Conservation (phyloP, 495 filamentous ascomycete species). For the Patellaria atrata region DNA sequence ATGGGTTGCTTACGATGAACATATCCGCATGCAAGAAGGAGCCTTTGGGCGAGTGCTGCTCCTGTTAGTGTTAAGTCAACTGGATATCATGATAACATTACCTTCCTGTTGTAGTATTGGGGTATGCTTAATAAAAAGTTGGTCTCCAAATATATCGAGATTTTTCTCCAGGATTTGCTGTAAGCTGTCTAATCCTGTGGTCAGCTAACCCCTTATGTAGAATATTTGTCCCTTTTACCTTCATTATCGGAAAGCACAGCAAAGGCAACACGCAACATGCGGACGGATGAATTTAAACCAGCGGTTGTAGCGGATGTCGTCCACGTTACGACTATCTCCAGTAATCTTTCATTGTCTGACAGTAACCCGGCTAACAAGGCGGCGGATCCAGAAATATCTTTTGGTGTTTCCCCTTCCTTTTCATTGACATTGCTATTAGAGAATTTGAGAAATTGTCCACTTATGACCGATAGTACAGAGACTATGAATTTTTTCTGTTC, state of each 20-base stretch:
- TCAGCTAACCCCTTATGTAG: no score
- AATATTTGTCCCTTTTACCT: no score
- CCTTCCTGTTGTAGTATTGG: slow-evolving; percentile 78
- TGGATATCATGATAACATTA: slow-evolving; percentile 22
- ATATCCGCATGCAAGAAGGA: slow-evolving; percentile 67
- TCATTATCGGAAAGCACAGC: slow-evolving; percentile 40
- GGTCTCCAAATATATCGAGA: slow-evolving; percentile 65
- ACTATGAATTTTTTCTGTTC: slow-evolving; percentile 21
- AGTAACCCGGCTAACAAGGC: slow-evolving; percentile 31
- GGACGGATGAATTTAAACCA: slow-evolving; percentile 40
- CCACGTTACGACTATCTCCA: slow-evolving; percentile 35
- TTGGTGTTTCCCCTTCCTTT: no score
- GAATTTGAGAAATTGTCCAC: slow-evolving; percentile 40
- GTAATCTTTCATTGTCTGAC: slow-evolving; percentile 25
- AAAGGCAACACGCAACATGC: slow-evolving; percentile 51
- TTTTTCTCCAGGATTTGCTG: slow-evolving; percentile 47
- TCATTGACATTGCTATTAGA: no score
- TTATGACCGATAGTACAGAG: slow-evolving; percentile 43
- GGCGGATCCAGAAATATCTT: slow-evolving; percentile 34
- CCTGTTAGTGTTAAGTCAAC: slow-evolving; percentile 18
- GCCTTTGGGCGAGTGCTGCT: slow-evolving; percentile 61
- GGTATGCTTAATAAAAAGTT: slow-evolving; percentile 72
- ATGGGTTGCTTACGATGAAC: slow-evolving; percentile 46
- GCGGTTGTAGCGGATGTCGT: slow-evolving; percentile 2
- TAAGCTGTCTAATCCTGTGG: slow-evolving; percentile 35